phyloP scores from a whole-genome alignment of 2,329 filamentous ascomycete genomes.

The Stagonosporopsis rhizophila region DNA sequence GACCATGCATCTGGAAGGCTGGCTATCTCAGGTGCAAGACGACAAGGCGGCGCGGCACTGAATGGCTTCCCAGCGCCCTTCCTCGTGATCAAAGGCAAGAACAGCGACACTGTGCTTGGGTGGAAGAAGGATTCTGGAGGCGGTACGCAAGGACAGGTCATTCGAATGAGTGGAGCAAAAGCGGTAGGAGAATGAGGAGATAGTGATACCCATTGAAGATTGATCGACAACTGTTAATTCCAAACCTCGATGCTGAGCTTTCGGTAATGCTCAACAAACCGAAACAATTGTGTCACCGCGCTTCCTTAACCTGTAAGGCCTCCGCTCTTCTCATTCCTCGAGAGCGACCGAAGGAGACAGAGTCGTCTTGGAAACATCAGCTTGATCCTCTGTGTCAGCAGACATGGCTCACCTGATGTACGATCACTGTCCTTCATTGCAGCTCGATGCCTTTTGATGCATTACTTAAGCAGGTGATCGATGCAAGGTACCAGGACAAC shows the following conservation, averaged over 20 bases:
- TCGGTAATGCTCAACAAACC: background rate
- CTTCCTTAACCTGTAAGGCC: background rate
- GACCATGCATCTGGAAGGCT: slow-evolving; percentile 79
- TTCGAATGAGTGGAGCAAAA: slow-evolving; percentile 64
- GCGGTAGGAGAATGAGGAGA: slow-evolving; percentile 47
- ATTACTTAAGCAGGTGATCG: background rate
- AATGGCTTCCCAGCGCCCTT: slow-evolving; percentile 81
- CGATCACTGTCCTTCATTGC: background rate
- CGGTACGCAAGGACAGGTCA: slow-evolving; percentile 56
- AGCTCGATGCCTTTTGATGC: background rate
- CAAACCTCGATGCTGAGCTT: background rate
- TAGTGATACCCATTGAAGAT: background rate
- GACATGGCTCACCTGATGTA: background rate
- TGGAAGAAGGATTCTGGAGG: slow-evolving; percentile 66
- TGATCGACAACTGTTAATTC: background rate
- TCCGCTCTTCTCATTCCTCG: background rate
- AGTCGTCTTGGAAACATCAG: background rate
- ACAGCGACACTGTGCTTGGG: slow-evolving; percentile 71
- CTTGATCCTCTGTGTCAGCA: background rate
- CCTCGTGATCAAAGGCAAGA: slow-evolving; percentile 69
- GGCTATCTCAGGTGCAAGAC: slow-evolving; percentile 78
- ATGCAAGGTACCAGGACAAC: background rate
- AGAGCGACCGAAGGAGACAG: background rate
- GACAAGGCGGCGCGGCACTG: slow-evolving; percentile 59
- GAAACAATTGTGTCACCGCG: background rate